phyloP scores from a whole-genome alignment of 768 basidiomycete genomes.

The Amanita jacksonii region DNA sequence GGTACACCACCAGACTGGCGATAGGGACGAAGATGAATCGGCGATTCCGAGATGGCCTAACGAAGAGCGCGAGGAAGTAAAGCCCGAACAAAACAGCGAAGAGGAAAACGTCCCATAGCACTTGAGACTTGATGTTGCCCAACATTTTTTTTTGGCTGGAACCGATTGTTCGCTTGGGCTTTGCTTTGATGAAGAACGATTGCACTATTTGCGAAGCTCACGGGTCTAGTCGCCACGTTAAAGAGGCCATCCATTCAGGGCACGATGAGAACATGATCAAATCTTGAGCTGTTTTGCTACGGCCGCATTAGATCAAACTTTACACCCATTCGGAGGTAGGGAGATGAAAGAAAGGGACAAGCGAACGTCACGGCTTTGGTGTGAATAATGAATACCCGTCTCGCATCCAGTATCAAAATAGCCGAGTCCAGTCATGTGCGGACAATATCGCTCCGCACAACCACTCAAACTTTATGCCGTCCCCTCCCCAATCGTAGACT shows the following conservation, averaged over 20 bases:
- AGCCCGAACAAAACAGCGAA: constrained; percentile 2
- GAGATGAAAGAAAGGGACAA: not conserved
- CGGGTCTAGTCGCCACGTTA: constrained; percentile 7
- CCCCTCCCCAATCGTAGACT: no score
- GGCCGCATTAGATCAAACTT: constrained; percentile 7
- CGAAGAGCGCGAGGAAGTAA: constrained; percentile 8
- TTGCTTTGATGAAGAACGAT: no score
- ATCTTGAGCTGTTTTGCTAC: constrained; percentile 5
- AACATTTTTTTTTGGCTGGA: not conserved
- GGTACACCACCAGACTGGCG: constrained; percentile 3
- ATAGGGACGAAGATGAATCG: constrained; percentile 9
- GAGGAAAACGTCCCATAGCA: constrained; percentile 1
- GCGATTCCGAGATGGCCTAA: constrained; percentile 9
- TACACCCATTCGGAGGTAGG: constrained; percentile 3
- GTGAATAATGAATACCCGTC: constrained; percentile 1
- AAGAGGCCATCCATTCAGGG: constrained; percentile 8
- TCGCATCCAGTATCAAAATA: not conserved
- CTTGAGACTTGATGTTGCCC: not conserved
- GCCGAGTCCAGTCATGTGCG: no score
- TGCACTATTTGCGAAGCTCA: no score
- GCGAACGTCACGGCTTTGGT: constrained; percentile 5
- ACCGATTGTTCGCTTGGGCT: no score
- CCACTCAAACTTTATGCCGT: no score
- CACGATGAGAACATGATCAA: constrained; percentile 4
- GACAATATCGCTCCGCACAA: no score